Conservation (phyloP, 2,329 filamentous ascomycete species). For the Graphium sp. region DNA sequence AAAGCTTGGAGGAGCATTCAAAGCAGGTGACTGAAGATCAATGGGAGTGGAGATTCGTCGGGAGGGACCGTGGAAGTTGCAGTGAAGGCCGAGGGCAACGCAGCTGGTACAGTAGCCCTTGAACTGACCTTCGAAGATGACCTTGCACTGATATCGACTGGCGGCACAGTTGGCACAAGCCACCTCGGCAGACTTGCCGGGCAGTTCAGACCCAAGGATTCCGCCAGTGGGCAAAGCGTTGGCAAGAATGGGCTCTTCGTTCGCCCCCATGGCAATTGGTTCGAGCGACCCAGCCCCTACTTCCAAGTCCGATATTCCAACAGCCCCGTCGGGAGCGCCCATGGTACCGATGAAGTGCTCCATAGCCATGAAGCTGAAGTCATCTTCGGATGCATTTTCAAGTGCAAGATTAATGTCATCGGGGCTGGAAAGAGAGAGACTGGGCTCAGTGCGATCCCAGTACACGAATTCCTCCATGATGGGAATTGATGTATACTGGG, state of each 20-base stretch:
- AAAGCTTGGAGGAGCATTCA: too few species aligned
- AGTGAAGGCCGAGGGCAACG: constrained; percentile 39
- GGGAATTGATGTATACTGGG: constrained; percentile 33
- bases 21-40: too few species aligned
- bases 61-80: constrained; percentile 32
- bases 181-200: constrained; percentile 24
- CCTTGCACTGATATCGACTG: constrained; percentile 41
- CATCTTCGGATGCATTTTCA: constrained; percentile 37
- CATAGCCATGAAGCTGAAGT: constrained; percentile 41
- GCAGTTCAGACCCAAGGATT: constrained; percentile 8
- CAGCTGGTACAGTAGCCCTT: constrained; percentile 46
- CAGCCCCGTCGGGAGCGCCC: constrained; percentile 12
- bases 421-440: too few species aligned
- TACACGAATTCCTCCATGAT: constrained; percentile 47
- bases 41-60: too few species aligned
- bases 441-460: constrained; percentile 32
- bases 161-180: constrained; percentile 35
- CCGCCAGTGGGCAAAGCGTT: constrained; percentile 4
- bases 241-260: neutral
- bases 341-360: constrained; percentile 33
- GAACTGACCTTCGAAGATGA: constrained; percentile 39
- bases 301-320: neutral
- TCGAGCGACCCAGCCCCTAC: too few species aligned
- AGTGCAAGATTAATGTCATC: constrained; percentile 37
- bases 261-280: too few species aligned